Conservation (phyloP, 148 eudicot genomes). For the Bassia scoparia region DNA sequence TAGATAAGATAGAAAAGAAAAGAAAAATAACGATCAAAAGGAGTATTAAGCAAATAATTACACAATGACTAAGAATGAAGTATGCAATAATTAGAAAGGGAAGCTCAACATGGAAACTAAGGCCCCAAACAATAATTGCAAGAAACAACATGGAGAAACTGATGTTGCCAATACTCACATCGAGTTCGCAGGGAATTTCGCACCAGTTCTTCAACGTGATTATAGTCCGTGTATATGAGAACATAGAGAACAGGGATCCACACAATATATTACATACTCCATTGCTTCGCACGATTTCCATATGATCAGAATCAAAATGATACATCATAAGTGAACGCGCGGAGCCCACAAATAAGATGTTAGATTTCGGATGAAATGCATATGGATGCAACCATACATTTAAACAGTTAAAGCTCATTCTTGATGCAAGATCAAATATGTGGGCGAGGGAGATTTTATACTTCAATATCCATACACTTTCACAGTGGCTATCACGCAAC, state of each 20-base stretch:
- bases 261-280: not conserved
- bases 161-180: slow-evolving; percentile 1
- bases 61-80: too few species aligned
- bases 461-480: slow-evolving; percentile 5
- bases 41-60: too few species aligned
- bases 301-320: not conserved
- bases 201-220: slow-evolving; percentile 18
- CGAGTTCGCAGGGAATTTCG: not conserved
- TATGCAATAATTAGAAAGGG: too few species aligned
- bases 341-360: slow-evolving; percentile 3
- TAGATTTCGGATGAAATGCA: slow-evolving; percentile 6
- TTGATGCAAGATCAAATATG: not conserved
- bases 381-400: not conserved
- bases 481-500: not conserved
- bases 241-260: not conserved
- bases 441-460: not conserved
- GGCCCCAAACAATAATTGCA: not conserved
- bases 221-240: not conserved
- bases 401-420: too few species aligned
- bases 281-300: not conserved
- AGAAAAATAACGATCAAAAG: too few species aligned
- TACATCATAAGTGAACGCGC: not conserved
- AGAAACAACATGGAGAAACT: not conserved
- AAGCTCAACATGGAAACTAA: not conserved
- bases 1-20: not conserved